Conservation (phyloP, 2,329 filamentous ascomycete species). For the Xylaria sp. region DNA sequence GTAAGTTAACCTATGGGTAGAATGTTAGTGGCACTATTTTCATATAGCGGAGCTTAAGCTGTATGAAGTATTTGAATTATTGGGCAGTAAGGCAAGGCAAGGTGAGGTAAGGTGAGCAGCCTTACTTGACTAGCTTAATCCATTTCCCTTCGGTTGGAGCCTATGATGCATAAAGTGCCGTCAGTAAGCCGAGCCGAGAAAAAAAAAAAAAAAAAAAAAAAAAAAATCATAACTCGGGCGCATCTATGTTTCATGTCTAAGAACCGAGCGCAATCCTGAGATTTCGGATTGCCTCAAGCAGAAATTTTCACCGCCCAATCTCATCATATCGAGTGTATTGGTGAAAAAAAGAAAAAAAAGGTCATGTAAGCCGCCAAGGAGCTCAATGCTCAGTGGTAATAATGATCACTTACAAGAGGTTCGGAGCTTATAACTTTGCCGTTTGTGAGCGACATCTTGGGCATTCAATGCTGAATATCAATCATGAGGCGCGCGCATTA, state of each 20-base stretch:
- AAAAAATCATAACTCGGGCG: background rate
- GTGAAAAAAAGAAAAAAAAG: background rate
- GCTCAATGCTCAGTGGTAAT: background rate
- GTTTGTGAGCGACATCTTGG: conserved; percentile 56
- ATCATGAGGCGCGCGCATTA: conserved; percentile 1
- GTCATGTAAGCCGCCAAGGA: background rate
- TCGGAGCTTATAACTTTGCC: conserved; percentile 58
- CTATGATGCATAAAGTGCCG: conserved; percentile 48
- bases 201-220: too few species aligned
- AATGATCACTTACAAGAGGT: conserved; percentile 61
- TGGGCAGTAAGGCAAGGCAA: background rate
- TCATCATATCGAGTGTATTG: background rate
- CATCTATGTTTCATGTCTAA: conserved; percentile 1
- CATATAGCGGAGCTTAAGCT: background rate
- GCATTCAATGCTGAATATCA: background rate
- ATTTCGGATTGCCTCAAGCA: background rate
- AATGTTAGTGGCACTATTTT: conserved; percentile 20
- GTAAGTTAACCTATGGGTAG: conserved; percentile 66
- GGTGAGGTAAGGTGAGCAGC: conserved; percentile 6
- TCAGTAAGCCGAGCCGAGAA: conserved; percentile 3
- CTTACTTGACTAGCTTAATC: conserved; percentile 69
- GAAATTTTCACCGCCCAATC: conserved; percentile 6
- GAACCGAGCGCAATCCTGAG: background rate
- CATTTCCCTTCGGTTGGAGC: conserved; percentile 65
- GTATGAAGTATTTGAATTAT: background rate